These are phyloP conservation scores for Ambrosia trifida DNA, from an alignment of 129 eudicot genomes.

Conservation along the genomic window DNA sequence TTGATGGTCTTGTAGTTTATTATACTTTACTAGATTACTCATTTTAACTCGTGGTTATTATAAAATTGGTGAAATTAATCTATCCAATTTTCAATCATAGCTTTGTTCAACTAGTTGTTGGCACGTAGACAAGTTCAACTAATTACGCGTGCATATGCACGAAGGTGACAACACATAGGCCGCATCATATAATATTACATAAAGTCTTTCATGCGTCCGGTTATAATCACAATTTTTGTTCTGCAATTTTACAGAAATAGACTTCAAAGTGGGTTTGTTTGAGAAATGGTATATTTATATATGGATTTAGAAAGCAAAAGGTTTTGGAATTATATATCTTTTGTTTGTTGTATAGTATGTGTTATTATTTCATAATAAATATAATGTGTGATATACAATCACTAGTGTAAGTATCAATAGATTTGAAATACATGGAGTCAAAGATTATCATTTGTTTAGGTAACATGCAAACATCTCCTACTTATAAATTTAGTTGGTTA, in stretches of 20 bases:
- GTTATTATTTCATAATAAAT: no score
- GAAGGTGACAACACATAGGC: conserved; percentile 41
- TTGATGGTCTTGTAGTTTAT: no score
- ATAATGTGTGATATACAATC: no score
- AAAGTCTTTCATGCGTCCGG: conserved; percentile 20
- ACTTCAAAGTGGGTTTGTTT: background rate
- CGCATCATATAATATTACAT: conserved; percentile 14
- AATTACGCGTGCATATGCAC: conserved; percentile 44
- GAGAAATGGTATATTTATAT: background rate
- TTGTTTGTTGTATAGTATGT: background rate
- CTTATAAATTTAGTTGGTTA: background rate
- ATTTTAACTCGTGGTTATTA: background rate
- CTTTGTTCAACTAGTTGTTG: conserved; percentile 21
- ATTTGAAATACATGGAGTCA: no score
- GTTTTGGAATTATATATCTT: background rate
- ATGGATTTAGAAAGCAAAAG: background rate
- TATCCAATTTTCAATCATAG: background rate
- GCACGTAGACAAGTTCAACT: conserved; percentile 27
- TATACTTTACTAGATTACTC: no score
- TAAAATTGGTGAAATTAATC: background rate
- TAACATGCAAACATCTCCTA: background rate
- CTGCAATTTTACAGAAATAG: conserved; percentile 4
- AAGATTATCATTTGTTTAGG: background rate
- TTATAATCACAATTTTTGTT: conserved; percentile 8
- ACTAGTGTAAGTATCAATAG: background rate